Base-by-base conservation (phyloP, 2,329 filamentous ascomycete genomes). In the Lasiodiplodia theobromae region DNA sequence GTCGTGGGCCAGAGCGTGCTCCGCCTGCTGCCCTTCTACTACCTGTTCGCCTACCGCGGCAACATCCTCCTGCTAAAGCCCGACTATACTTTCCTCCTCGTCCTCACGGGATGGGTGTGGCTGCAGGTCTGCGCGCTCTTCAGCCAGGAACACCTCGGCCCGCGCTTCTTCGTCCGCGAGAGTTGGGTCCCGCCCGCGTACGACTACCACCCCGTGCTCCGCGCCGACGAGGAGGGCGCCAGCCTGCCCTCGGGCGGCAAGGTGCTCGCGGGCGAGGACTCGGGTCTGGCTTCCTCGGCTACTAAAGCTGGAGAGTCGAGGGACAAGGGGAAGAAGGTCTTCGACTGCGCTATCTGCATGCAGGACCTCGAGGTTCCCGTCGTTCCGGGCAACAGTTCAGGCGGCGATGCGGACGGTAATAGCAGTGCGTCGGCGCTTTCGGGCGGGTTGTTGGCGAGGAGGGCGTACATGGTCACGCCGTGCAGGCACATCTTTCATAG, bases 401-500 rank as follows among this genome's bases (percentile, higher is more conserved):
- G 85, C 54, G 86, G 87, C 74, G 77, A 73, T 76, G 84, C 85
- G 54, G 86, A 88, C 40, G 86, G 74, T 74, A 76, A 73, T 76
- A 81, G 49, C 71, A 51, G 49, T 34, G 78, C 82, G 54, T 72
- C 82, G 18, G 80, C 82, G 58, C 77, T 82, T 52, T 81, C 80
- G 5, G 79, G 88, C 0, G 90, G 90, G 37, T 87, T 97, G 67
- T 85, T 98, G 72, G 92, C 92, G 38, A 85, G 95, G 70, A 87
- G 94, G 62, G 86, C 88, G 73, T 98, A 98, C 81, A 99, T 99
- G 96, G 93, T 98, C 25, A 99, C 96, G 68, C 96, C 96, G 58
- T 99, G 96, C 79, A 85, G 94, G 67, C 96, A 99, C 82, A 94
- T 98, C 60, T 99, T 99, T 78, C 96, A 99, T 77, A 96, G 90